Conservation (phyloP, 2,329 filamentous ascomycete genomes). For the Harringtonia lauricola region DNA sequence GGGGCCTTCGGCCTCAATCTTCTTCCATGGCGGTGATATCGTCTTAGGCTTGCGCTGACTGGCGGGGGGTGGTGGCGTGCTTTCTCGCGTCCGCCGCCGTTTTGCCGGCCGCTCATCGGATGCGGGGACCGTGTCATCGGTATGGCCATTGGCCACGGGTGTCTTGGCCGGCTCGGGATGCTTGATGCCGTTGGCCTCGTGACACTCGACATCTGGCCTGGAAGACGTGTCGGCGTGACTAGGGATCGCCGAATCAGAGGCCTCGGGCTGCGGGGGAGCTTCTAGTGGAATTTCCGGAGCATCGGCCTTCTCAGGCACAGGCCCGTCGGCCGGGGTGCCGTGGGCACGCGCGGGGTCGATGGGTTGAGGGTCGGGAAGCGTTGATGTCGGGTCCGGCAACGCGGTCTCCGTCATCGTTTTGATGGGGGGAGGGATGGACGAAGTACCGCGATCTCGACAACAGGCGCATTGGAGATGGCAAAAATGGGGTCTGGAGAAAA, state of each 20-base stretch:
- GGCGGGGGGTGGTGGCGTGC: slow-evolving; percentile 21
- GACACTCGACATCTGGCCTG: neutral
- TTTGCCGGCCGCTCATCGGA: slow-evolving; percentile 45
- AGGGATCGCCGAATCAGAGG: neutral
- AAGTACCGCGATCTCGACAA: slow-evolving; percentile 42
- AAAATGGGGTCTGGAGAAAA: slow-evolving; percentile 45
- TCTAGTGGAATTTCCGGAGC: slow-evolving; percentile 4
- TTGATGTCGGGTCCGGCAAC: slow-evolving; percentile 37
- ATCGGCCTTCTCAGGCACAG: slow-evolving; percentile 2
- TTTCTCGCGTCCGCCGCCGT: slow-evolving; percentile 48
- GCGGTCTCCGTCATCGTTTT: slow-evolving; percentile 50
- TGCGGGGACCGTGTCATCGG: slow-evolving; percentile 11
- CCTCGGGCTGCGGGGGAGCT: slow-evolving; percentile 7
- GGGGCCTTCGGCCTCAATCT: slow-evolving; percentile 70
- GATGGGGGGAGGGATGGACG: slow-evolving; percentile 27
- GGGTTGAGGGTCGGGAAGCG: slow-evolving; percentile 19
- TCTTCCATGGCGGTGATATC: slow-evolving; percentile 89
- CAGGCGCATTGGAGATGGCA: slow-evolving; percentile 44
- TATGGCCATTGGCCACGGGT: slow-evolving; percentile 14
- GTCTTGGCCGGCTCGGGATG: neutral
- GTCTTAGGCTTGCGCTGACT: slow-evolving; percentile 33
- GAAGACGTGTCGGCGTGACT: neutral
- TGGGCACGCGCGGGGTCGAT: slow-evolving; percentile 4
- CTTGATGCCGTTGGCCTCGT: neutral
- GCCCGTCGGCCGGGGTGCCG: slow-evolving; percentile 3